Evolutionary conservation across 306 rosid species (phyloP), one percentile per base, ranked within the genome.

Genomic region (apple (Malus domestica)): DNA sequence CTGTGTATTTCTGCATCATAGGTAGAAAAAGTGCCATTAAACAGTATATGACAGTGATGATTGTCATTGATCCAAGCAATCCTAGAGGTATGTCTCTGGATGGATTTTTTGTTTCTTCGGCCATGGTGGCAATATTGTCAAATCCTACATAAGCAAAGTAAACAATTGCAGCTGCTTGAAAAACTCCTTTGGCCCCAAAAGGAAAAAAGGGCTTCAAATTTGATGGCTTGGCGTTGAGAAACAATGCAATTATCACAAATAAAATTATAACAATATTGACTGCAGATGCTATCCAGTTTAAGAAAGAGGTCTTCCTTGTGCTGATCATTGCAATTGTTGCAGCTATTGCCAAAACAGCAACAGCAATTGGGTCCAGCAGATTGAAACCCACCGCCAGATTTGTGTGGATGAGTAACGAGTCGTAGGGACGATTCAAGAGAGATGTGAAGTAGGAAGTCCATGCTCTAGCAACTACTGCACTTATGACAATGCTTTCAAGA

Each of bases 381-480:
- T 86, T 90, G 85, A 74, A 92, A 11, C 87, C 96, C 0, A 64
- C 80, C 11, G 30, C 68, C 32, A 90, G 89, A 68, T 72, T 33
- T 5, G 93, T 87, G 57, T 80, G 82, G 73, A 90, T 85, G 10
- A 82, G 83, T n/a, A 93, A 68, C 0, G 92, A 89, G 49, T 90
- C 35, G 12, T 52, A 64, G 0, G 84, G 90, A 66, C 81, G 89
- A 49, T 93, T 81, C 71, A 90, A 58, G 32, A 93, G 91, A 2
- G 75, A 68, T 25, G 93, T 82, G 67, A 93, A 90, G 83, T 89
- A 93, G 69, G 96, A 93, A 20, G 97, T 93, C 97, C 96, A 93
- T 19, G 88, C 55, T 72, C 97, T 84, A 7, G 91, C 83, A 1
- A 85, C 97, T 1, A 88, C 97, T 18, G 97, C 94, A 52, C 81